phyloP scores from a whole-genome alignment of 1,139 yeast species.

The Hyphopichia pseudoburtonii region DNA sequence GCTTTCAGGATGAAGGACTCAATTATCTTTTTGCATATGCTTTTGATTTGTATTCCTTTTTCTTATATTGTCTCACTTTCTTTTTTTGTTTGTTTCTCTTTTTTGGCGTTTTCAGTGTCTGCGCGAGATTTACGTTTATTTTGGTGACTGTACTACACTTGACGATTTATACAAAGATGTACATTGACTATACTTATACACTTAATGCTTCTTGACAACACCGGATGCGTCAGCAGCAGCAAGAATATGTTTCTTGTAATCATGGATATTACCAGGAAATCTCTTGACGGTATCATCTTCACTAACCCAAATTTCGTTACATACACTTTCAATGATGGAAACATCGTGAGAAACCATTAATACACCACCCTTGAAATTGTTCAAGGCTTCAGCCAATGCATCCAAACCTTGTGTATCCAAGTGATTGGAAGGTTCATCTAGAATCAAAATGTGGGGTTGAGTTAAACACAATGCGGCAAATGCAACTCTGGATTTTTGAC shows the following conservation, averaged over 20 bases:
- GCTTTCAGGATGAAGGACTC: too few species aligned
- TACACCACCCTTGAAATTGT: conserved; percentile 89
- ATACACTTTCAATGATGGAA: conserved; percentile 78
- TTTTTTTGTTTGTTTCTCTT: too few species aligned
- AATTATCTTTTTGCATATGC: too few species aligned
- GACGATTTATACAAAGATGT: background rate
- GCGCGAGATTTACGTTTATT: too few species aligned
- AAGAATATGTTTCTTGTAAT: conserved; percentile 85
- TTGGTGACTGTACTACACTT: background rate
- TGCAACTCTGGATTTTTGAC: conserved; percentile 97
- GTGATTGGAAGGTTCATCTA: conserved; percentile 99
- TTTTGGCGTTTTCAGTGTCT: background rate
- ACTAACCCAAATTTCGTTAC: conserved; percentile 94
- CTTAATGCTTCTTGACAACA: conserved; percentile 78
- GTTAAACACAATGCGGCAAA: conserved; percentile 91
- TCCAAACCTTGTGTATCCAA: conserved; percentile 98
- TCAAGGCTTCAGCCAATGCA: conserved; percentile 87
- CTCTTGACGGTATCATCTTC: conserved; percentile 78
- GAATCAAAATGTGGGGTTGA: conserved; percentile 87
- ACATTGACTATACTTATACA: too few species aligned
- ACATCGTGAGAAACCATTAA: conserved; percentile 98
- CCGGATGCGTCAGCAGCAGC: conserved; percentile 78
- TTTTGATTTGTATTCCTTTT: background rate
- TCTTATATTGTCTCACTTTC: background rate
- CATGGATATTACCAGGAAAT: conserved; percentile 83